These are phyloP conservation scores for Quercus engelmannii DNA, from an alignment of 306 rosid species.

Conservation along the genomic window DNA sequence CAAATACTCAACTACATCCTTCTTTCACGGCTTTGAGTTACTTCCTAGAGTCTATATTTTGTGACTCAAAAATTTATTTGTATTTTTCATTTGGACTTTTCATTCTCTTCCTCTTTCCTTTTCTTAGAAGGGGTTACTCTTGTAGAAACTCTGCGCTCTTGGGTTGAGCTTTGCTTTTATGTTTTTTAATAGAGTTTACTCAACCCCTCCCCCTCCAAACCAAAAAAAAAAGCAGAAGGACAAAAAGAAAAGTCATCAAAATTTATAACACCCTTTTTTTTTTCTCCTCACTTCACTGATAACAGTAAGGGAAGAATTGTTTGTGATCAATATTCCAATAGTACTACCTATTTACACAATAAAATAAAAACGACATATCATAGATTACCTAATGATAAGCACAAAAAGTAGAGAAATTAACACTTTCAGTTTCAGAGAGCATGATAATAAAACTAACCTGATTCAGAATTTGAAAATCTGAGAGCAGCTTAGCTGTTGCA, in stretches of 20 bases:
- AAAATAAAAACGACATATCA: neutral
- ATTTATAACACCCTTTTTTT: neutral
- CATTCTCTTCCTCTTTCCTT: neutral
- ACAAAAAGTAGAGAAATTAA: constrained; percentile 17
- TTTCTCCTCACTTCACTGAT: neutral
- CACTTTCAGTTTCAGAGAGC: constrained; percentile 5
- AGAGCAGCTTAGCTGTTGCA: constrained; percentile 55
- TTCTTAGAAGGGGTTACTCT: neutral
- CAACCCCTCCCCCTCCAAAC: too few relatives aligned
- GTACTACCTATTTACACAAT: neutral
- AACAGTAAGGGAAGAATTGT: neutral
- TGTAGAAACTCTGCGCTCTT: too few relatives aligned
- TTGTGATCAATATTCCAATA: neutral
- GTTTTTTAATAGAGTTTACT: neutral
- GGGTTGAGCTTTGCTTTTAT: neutral
- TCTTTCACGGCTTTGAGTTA: neutral
- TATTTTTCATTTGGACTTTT: neutral
- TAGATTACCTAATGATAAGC: constrained; percentile 2
- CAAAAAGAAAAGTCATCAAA: neutral
- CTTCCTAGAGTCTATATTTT: neutral
- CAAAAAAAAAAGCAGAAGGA: too few relatives aligned
- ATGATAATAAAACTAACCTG: constrained; percentile 44
- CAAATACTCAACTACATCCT: constrained; percentile 3
- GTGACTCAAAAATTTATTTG: neutral
- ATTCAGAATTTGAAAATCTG: constrained; percentile 72